Evolutionary conservation across 352 stramenopile genomes (phyloP).

Genomic region (Aphanomyces euteiches): DNA sequence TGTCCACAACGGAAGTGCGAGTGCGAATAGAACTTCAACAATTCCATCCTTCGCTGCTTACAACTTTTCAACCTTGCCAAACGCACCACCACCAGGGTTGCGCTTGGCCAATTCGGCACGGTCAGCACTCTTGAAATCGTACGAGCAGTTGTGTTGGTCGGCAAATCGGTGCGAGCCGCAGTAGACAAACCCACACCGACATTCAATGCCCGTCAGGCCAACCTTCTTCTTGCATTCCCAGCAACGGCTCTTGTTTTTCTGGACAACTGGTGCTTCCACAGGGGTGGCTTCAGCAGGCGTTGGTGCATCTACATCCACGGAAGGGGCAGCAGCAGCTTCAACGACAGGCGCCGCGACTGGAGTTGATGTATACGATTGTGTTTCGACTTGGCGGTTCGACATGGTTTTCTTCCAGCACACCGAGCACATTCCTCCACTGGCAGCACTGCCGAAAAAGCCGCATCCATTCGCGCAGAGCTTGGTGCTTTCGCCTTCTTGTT

Average conservation of each 20-base stretch:
- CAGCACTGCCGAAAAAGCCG: constrained; percentile 69
- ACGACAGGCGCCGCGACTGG: not conserved
- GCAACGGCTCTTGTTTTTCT: constrained; percentile 90
- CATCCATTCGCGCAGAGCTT: constrained; percentile 70
- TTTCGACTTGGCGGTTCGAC: constrained; percentile 62
- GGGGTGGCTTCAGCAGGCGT: constrained; percentile 18
- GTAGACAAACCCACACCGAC: constrained; percentile 84
- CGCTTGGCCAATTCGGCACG: constrained; percentile 67
- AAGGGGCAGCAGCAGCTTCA: constrained; percentile 8
- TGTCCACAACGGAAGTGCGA: not conserved
- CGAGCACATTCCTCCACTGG: constrained; percentile 74
- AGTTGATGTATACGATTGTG: constrained; percentile 19
- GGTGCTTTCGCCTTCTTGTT: constrained; percentile 75
- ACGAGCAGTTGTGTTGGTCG: constrained; percentile 81
- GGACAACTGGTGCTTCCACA: constrained; percentile 38
- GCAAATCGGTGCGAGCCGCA: constrained; percentile 84
- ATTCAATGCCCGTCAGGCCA: constrained; percentile 84
- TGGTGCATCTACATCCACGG: constrained; percentile 30
- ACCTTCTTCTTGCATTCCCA: constrained; percentile 91
- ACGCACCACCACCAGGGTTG: constrained; percentile 75
- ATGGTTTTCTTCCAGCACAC: constrained; percentile 85
- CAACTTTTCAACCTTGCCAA: constrained; percentile 83
- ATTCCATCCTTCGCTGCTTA: constrained; percentile 35
- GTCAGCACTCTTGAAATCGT: constrained; percentile 82
- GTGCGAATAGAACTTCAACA: not conserved